These are phyloP conservation scores for Cynanchum wilfordii DNA, from an alignment of 257 asterid species.

Conservation along the genomic window DNA sequence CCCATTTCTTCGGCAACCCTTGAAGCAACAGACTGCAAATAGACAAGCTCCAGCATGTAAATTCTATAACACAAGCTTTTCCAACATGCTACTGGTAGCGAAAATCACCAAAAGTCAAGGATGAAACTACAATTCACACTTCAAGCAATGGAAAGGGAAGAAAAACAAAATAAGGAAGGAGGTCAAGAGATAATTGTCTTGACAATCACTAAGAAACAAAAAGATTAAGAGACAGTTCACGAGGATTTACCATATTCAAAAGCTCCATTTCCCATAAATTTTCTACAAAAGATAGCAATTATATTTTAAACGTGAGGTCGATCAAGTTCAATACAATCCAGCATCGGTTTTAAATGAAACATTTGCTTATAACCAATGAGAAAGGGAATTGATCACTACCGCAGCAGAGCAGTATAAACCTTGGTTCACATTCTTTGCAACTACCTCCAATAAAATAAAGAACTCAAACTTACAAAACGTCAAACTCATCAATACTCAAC, in stretches of 20 bases:
- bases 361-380: not conserved
- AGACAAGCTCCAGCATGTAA: conserved; percentile 12
- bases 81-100: not conserved
- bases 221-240: not conserved
- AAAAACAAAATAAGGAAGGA: not conserved
- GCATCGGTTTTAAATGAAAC: not conserved
- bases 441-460: not conserved
- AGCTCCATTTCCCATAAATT: not conserved
- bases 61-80: conserved; percentile 8
- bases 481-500: not conserved
- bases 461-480: not conserved
- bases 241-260: not conserved
- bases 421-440: not conserved
- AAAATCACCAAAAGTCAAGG: not conserved
- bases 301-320: not conserved
- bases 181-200: not conserved
- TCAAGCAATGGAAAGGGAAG: not conserved
- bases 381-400: not conserved
- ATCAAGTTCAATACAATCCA: not conserved
- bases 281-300: not conserved
- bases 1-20: conserved; percentile 97
- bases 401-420: not conserved
- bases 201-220: not conserved
- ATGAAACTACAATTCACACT: not conserved
- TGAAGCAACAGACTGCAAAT: conserved; percentile 67